These are phyloP conservation scores for Wolfiporia cocos DNA, from an alignment of 1,284 basidiomycete species.

Conservation along the genomic window DNA sequence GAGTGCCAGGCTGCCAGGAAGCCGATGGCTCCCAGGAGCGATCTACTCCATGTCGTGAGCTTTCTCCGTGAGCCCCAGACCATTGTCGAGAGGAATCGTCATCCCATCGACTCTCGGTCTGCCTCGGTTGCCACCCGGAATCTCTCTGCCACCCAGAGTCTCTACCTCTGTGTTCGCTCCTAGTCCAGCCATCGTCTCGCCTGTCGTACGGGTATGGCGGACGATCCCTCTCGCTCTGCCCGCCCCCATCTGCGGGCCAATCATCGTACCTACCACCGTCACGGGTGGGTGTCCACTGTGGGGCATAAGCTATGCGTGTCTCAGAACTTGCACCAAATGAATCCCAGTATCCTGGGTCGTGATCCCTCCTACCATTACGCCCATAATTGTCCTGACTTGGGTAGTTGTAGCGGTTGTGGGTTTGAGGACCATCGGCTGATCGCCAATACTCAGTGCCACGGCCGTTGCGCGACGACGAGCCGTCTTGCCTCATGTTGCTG, in stretches of 20 bases:
- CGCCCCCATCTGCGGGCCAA: conserved; percentile 36
- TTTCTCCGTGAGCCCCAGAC: conserved; percentile 9
- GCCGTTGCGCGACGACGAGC: conserved; percentile 41
- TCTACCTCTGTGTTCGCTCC: conserved; percentile 23
- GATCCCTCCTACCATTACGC: conserved; percentile 44
- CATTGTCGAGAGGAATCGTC: conserved; percentile 4
- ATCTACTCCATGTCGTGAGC: conserved; percentile 23
- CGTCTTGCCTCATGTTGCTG: conserved; percentile 43
- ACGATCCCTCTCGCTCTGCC: conserved; percentile 14
- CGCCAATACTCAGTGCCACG: conserved; percentile 48
- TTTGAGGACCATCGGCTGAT: conserved; percentile 32
- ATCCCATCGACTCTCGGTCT: conserved; percentile 10
- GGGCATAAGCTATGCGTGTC: no score
- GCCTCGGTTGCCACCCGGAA: conserved; percentile 33
- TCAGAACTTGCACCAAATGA: no score
- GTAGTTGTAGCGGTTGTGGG: conserved; percentile 44
- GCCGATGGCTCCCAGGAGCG: conserved; percentile 30
- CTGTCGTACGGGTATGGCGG: conserved; percentile 15
- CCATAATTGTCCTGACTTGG: conserved; percentile 40
- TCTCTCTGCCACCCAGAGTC: conserved; percentile 32
- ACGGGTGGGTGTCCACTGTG: no score
- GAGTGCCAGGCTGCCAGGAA: conserved; percentile 26
- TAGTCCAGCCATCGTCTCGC: conserved; percentile 13
- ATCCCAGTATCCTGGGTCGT: conserved; percentile 14
- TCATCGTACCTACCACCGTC: neutral